Percentiles rank a stretch among this genome's conserved stretches.
Conservation (phyloP, 495 filamentous ascomycete genomes). For the Bacidia gigantensis region DNA sequence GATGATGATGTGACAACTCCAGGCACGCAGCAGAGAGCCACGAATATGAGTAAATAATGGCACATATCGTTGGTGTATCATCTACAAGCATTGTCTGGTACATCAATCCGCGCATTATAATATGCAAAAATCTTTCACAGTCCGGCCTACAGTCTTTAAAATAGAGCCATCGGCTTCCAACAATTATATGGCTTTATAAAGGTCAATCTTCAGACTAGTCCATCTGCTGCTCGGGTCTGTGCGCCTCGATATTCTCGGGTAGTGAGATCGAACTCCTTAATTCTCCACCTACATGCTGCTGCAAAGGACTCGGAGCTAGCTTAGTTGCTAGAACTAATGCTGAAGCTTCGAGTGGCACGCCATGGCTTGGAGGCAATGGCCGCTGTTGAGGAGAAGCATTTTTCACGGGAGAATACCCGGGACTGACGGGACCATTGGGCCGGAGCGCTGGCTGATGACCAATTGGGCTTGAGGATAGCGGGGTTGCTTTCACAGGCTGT, state of each 20-base stretch:
- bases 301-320: slow-evolving; percentile 37
- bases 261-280: not conserved
- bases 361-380: slow-evolving; percentile 17
- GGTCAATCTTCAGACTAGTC: not conserved
- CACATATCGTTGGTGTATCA: not conserved
- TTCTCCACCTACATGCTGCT: slow-evolving; percentile 34
- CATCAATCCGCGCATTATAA: not conserved
- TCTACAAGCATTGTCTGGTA: not conserved
- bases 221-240: not conserved
- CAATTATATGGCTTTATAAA: too few relatives aligned
- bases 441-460: slow-evolving; percentile 26
- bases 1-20: too few relatives aligned
- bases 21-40: too few relatives aligned
- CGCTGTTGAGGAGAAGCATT: slow-evolving; percentile 42
- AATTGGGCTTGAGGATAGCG: slow-evolving; percentile 26
- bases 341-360: slow-evolving; percentile 21
- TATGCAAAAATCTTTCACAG: too few relatives aligned
- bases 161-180: too few relatives aligned
- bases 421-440: slow-evolving; percentile 40
- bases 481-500: slow-evolving; percentile 21
- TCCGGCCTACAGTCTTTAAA: too few relatives aligned
- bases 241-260: not conserved
- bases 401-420: slow-evolving; percentile 66
- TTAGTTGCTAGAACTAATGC: slow-evolving; percentile 38
- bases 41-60: too few relatives aligned